Conservation (phyloP, 1,284 basidiomycete species). For the Porogramme epimiltina region DNA sequence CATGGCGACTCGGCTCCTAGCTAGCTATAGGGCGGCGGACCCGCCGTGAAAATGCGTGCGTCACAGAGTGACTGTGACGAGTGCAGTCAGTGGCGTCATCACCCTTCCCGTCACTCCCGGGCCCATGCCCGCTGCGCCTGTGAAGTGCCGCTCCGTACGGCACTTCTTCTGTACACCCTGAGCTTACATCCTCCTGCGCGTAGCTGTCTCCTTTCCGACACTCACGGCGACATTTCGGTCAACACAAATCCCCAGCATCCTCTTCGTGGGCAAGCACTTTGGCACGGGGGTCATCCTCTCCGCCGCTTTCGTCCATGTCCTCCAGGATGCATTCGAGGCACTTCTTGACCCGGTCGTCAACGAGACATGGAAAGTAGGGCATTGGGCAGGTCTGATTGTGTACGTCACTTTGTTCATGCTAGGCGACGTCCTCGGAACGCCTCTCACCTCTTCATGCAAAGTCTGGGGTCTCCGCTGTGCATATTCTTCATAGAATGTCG, state of each 20-base stretch:
- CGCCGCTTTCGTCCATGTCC: slow-evolving; percentile 77
- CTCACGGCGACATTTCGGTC: slow-evolving; percentile 55
- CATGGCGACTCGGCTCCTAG: too few relatives aligned
- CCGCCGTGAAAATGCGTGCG: too few relatives aligned
- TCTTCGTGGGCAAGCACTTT: slow-evolving; percentile 82
- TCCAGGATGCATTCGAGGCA: slow-evolving; percentile 72
- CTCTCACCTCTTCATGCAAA: slow-evolving; percentile 27
- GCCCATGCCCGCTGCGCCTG: too few relatives aligned
- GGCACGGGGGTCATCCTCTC: slow-evolving; percentile 83
- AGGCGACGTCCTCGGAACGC: background rate
- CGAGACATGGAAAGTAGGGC: slow-evolving; percentile 47
- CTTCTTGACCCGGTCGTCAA: slow-evolving; percentile 50
- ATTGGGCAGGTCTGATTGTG: slow-evolving; percentile 73
- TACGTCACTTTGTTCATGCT: slow-evolving; percentile 41
- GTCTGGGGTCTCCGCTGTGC: slow-evolving; percentile 59
- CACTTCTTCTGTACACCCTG: too few relatives aligned
- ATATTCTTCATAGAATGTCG: slow-evolving; percentile 81
- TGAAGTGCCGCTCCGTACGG: too few relatives aligned
- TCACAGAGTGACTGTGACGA: too few relatives aligned
- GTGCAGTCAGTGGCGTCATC: too few relatives aligned
- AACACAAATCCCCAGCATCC: slow-evolving; percentile 60
- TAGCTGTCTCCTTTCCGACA: too few relatives aligned
- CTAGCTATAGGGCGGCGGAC: too few relatives aligned
- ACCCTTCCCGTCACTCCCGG: too few relatives aligned
- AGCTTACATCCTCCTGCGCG: too few relatives aligned